phyloP scores from a whole-genome alignment of 2,329 filamentous ascomycete species.

The Cytospora paraplurivora region DNA sequence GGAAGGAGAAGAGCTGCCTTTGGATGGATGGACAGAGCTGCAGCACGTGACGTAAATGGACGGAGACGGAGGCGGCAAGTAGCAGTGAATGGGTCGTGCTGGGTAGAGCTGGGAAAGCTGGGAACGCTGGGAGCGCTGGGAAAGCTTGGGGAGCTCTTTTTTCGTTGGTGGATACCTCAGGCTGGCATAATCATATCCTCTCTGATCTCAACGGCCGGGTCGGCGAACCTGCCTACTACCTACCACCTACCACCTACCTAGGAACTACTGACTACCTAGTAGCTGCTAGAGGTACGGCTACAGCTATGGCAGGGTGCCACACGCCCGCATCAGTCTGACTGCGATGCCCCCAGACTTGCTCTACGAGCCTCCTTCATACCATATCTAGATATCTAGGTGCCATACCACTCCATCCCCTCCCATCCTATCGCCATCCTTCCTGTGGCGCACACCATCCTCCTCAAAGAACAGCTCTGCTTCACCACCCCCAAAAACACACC shows the following conservation, averaged over 20 bases:
- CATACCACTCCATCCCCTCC: constrained; percentile 1
- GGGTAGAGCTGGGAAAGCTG: constrained; percentile 9
- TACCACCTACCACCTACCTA: constrained; percentile 7
- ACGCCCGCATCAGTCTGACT: background rate
- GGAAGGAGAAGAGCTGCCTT: constrained; percentile 15
- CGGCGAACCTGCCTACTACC: constrained; percentile 5
- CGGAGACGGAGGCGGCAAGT: constrained; percentile 5
- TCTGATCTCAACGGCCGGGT: background rate
- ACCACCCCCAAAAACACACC: background rate
- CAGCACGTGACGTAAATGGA: constrained; percentile 13
- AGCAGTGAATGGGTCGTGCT: constrained; percentile 16
- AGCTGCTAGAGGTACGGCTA: background rate
- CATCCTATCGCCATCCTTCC: background rate
- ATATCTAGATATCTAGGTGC: no score
- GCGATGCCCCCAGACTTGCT: background rate
- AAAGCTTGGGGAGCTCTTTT: constrained; percentile 1
- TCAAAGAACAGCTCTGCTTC: background rate
- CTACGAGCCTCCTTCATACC: background rate
- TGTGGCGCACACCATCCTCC: background rate
- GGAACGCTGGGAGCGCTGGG: constrained; percentile 6
- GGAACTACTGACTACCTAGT: no score
- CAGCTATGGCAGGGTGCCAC: background rate
- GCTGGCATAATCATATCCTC: constrained; percentile 19
- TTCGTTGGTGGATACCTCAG: background rate
- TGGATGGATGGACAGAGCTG: background rate